These are phyloP conservation scores for Fusarium sp. DNA, from an alignment of 2,329 filamentous ascomycete genomes.

Conservation along the genomic window DNA sequence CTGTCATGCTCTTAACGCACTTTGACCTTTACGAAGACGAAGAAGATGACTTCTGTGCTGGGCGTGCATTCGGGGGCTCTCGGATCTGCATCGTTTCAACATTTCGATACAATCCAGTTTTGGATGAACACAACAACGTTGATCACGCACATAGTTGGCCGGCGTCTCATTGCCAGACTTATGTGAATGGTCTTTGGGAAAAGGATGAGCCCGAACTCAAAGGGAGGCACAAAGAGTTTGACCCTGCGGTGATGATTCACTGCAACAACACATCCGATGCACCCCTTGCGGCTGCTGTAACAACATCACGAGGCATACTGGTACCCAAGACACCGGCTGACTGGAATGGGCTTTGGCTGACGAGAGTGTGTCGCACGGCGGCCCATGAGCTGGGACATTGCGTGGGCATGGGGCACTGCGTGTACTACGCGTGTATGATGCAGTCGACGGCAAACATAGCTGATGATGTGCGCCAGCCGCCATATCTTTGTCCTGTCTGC, in stretches of 20 bases:
- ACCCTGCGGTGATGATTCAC: neutral
- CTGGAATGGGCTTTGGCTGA: conserved; percentile 65
- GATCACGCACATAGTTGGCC: conserved; percentile 71
- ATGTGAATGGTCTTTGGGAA: conserved; percentile 56
- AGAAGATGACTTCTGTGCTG: conserved; percentile 76
- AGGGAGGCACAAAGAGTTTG: neutral
- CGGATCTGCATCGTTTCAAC: conserved; percentile 71
- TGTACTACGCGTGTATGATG: conserved; percentile 74
- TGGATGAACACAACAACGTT: conserved; percentile 55
- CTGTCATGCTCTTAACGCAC: conserved; percentile 66
- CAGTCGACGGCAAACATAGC: conserved; percentile 67
- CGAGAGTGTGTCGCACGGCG: conserved; percentile 66
- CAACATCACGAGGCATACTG: conserved; percentile 30
- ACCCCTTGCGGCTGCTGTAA: neutral
- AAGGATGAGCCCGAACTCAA: neutral
- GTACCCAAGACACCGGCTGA: conserved; percentile 38
- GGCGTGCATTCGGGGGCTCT: conserved; percentile 73
- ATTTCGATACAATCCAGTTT: conserved; percentile 69
- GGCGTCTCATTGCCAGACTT: conserved; percentile 68
- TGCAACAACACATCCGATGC: neutral
- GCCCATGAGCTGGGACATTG: conserved; percentile 77
- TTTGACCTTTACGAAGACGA: conserved; percentile 75
- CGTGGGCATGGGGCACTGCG: conserved; percentile 73
- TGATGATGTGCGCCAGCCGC: conserved; percentile 72
- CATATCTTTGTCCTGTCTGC: conserved; percentile 72